Percentiles rank a stretch among this genome's conserved stretches.
Evolutionary conservation across 2,329 filamentous ascomycete species (phyloP).

Genomic region (Amylocarpus encephaloides): DNA sequence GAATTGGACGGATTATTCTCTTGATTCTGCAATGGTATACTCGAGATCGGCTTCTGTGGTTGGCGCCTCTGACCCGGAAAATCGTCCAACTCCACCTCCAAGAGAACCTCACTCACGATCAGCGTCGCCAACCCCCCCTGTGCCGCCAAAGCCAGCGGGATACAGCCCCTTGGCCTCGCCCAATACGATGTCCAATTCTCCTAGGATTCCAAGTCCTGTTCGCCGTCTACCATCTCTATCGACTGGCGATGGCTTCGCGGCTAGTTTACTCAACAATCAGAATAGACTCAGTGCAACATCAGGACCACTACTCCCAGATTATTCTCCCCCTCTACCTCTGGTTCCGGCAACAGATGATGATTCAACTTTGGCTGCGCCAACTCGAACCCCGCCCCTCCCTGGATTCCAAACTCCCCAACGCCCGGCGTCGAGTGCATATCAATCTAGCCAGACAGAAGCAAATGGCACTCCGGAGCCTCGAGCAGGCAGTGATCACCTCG

Average conservation of each 20-base stretch:
- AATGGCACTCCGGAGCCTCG: slow-evolving; percentile 24
- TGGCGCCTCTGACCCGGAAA: slow-evolving; percentile 27
- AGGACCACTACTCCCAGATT: slow-evolving; percentile 21
- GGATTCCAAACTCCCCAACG: slow-evolving; percentile 16
- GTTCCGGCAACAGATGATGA: slow-evolving; percentile 5
- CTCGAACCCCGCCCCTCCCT: slow-evolving; percentile 19
- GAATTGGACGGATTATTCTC: slow-evolving; percentile 28
- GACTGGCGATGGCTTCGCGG: slow-evolving; percentile 22
- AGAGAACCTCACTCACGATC: slow-evolving; percentile 31
- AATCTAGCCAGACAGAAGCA: slow-evolving; percentile 22
- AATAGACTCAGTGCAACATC: slow-evolving; percentile 15
- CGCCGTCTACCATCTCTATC: slow-evolving; percentile 20
- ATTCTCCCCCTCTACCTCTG: slow-evolving; percentile 20
- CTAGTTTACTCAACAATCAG: slow-evolving; percentile 17
- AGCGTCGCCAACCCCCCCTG: slow-evolving; percentile 32
- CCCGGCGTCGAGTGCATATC: slow-evolving; percentile 24
- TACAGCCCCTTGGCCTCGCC: slow-evolving; percentile 27
- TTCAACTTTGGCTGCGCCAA: slow-evolving; percentile 7
- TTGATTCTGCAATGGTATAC: slow-evolving; percentile 23
- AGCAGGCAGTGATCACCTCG: slow-evolving; percentile 27
- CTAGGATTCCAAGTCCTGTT: slow-evolving; percentile 9
- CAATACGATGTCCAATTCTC: slow-evolving; percentile 6
- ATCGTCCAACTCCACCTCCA: slow-evolving; percentile 36
- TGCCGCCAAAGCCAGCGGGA: slow-evolving; percentile 22
- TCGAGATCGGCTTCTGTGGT: slow-evolving; percentile 12